Conservation (phyloP, 164 flowering plant species). For the Kingdonia uniflora region DNA sequence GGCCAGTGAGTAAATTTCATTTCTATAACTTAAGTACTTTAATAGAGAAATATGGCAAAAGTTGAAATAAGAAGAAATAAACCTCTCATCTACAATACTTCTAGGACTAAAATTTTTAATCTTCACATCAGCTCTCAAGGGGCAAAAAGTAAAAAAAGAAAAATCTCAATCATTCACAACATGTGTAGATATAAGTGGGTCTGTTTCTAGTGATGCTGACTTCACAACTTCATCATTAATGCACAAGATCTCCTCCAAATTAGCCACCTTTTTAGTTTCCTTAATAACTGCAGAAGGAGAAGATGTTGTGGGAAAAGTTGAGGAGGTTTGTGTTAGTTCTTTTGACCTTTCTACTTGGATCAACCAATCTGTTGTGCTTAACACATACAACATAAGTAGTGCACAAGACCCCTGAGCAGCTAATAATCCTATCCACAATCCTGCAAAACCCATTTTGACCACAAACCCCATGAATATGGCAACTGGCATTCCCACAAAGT, state of each 20-base stretch:
- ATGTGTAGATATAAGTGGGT: conserved; percentile 37
- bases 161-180: conserved; percentile 12
- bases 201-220: conserved; percentile 44
- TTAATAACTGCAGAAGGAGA: conserved; percentile 6
- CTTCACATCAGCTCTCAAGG: conserved; percentile 14
- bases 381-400: conserved; percentile 54
- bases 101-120: conserved; percentile 8
- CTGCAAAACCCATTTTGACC: conserved; percentile 59
- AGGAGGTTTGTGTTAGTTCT: conserved; percentile 32
- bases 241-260: conserved; percentile 39
- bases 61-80: no score
- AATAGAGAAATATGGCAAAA: no score
- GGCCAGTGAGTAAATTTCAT: no score
- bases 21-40: no score
- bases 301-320: conserved; percentile 3
- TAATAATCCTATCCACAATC: conserved; percentile 83
- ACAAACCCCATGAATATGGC: conserved; percentile 65
- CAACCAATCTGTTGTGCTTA: conserved; percentile 67
- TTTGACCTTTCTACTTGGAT: conserved; percentile 56
- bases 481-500: conserved; percentile 93
- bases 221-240: conserved; percentile 25
- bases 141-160: conserved; percentile 4
- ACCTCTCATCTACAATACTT: conserved; percentile 4
- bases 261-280: conserved; percentile 13
- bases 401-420: conserved; percentile 93